Evolutionary conservation across 116 monocot genomes (phyloP).

Genomic region (Phalaenopsis hybrid): DNA sequence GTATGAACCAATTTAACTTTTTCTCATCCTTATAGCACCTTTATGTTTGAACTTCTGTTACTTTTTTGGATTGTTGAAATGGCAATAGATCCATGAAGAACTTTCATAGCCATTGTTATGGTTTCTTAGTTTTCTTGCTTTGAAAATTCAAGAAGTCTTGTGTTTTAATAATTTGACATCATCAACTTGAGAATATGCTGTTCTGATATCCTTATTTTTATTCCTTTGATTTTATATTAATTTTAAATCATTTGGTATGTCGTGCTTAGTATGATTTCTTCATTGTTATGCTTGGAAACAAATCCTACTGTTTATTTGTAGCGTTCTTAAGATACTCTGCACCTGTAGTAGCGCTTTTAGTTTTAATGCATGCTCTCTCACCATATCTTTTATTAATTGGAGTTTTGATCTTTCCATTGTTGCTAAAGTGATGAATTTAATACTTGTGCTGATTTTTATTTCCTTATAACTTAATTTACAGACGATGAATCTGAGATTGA

Average conservation of each 20-base stretch:
- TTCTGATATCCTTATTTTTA: too few relatives aligned
- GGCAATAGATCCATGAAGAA: too few relatives aligned
- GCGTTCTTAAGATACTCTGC: background rate
- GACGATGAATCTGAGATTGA: constrained; percentile 56
- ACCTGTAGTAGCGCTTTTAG: background rate
- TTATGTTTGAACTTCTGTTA: too few relatives aligned
- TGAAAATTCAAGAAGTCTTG: too few relatives aligned
- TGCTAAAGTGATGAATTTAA: background rate
- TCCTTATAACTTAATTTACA: constrained; percentile 23
- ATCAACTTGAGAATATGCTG: too few relatives aligned
- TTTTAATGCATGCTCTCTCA: background rate
- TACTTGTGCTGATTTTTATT: background rate
- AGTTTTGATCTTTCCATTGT: background rate
- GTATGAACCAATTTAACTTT: too few relatives aligned
- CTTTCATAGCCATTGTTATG: too few relatives aligned
- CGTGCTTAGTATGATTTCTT: background rate
- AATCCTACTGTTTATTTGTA: background rate
- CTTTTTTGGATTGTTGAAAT: too few relatives aligned
- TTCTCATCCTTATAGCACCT: too few relatives aligned
- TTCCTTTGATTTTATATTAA: too few relatives aligned
- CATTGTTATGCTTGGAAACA: background rate
- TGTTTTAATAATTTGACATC: background rate
- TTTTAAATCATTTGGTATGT: too few relatives aligned
- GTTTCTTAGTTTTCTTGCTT: too few relatives aligned
- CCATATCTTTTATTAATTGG: background rate